Percentiles rank a stretch among this genome's conserved stretches.
phyloP scores from a whole-genome alignment of 2,329 filamentous ascomycete species.

The Ophiostoma fasciatum region DNA sequence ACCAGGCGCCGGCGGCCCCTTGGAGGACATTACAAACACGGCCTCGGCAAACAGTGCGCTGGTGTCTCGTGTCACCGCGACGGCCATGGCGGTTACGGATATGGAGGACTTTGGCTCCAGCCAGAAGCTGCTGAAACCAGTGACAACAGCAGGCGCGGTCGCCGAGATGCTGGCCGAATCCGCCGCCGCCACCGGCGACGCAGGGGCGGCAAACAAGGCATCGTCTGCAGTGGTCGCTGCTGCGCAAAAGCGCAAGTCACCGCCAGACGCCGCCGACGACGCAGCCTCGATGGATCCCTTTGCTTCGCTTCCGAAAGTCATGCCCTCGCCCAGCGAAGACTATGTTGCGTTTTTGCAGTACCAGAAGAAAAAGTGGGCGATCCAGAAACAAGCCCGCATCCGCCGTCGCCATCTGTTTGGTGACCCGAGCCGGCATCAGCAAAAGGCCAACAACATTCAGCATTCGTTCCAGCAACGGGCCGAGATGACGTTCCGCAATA shows the following conservation, averaged over 20 bases:
- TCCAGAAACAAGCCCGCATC: slow-evolving; percentile 79
- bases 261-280: slow-evolving; percentile 38
- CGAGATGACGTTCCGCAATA: slow-evolving; percentile 75
- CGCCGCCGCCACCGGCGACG: neutral
- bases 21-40: slow-evolving; percentile 53
- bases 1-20: slow-evolving; percentile 23
- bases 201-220: neutral
- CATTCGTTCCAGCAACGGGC: slow-evolving; percentile 80
- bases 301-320: slow-evolving; percentile 62
- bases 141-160: slow-evolving; percentile 38
- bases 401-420: slow-evolving; percentile 86
- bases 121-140: slow-evolving; percentile 49
- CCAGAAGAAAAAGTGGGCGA: slow-evolving; percentile 98
- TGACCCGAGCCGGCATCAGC: slow-evolving; percentile 36
- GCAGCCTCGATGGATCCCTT: slow-evolving; percentile 56
- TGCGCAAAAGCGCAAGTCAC: slow-evolving; percentile 57
- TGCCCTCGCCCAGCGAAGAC: slow-evolving; percentile 75
- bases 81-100: slow-evolving; percentile 30
- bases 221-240: no score
- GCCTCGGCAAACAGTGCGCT: slow-evolving; percentile 4
- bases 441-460: slow-evolving; percentile 45
- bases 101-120: slow-evolving; percentile 61
- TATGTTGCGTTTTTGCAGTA: slow-evolving; percentile 82
- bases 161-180: slow-evolving; percentile 22
- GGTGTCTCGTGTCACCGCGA: slow-evolving; percentile 25